A percentile compares a stretch with the other conserved stretches of the same genome.
phyloP scores from a whole-genome alignment of 78 protist species.

The Dictyostelium capitatum region DNA sequence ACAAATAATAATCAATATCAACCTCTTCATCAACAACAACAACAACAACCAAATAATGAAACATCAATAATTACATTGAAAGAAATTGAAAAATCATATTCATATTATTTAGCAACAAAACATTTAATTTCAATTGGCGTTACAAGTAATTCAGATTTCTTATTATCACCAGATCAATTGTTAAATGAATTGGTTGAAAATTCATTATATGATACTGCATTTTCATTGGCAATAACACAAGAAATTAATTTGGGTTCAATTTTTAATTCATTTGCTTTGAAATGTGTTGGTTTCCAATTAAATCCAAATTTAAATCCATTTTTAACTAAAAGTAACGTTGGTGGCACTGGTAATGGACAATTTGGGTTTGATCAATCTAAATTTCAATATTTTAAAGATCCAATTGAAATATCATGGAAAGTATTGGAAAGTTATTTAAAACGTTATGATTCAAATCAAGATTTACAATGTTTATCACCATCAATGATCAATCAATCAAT shows the following conservation, averaged over 20 bases:
- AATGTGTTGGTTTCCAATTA: conserved; percentile 52
- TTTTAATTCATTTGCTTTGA: conserved; percentile 39
- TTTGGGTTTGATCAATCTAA: conserved; percentile 11
- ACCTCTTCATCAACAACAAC: not conserved
- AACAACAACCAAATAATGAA: not conserved
- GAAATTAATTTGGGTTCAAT: conserved; percentile 42
- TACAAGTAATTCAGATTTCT: not conserved
- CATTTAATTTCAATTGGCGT: not conserved
- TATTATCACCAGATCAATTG: conserved; percentile 45
- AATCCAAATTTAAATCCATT: conserved; percentile 38
- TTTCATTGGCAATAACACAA: conserved; percentile 31
- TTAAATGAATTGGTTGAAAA: not conserved
- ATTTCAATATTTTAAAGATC: conserved; percentile 9
- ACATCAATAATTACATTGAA: conserved; percentile 1
- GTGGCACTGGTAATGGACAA: not conserved
- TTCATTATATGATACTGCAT: conserved; percentile 32
- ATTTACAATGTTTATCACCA: conserved; percentile 33
- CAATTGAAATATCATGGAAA: conserved; percentile 27
- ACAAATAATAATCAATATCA: not conserved
- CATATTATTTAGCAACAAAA: conserved; percentile 14
- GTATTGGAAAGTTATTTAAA: conserved; percentile 33
- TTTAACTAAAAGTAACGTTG: not conserved
- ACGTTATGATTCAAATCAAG: conserved; percentile 32
- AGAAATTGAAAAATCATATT: conserved; percentile 31
- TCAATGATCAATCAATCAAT: not conserved